Conservation (phyloP, 148 eudicot species). For the Rhododendron molle region DNA sequence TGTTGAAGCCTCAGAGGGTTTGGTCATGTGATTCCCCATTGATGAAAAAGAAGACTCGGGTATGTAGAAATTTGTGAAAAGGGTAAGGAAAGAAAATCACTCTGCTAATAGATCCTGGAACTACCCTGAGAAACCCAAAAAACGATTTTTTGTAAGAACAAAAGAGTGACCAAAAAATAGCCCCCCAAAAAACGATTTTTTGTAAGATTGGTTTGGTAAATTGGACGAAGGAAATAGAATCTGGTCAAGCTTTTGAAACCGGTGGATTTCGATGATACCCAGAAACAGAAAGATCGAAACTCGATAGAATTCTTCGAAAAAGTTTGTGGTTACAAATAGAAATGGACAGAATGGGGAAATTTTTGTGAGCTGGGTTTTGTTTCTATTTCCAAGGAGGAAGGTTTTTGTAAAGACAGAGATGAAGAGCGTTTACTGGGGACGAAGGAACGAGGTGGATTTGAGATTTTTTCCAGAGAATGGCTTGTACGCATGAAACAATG, state of each 20-base stretch:
- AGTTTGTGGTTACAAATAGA: not conserved
- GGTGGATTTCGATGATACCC: not conserved
- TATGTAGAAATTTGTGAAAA: slow-evolving; percentile 13
- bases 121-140: not conserved
- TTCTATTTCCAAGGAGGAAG: not conserved
- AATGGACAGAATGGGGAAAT: not conserved
- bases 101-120: not conserved
- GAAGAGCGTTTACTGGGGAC: not conserved
- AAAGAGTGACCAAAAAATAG: not conserved
- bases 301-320: not conserved
- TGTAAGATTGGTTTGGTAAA: not conserved
- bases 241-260: not conserved
- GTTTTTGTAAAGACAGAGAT: not conserved
- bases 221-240: not conserved
- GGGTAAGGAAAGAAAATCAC: not conserved
- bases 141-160: not conserved
- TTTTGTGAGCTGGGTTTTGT: not conserved
- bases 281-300: not conserved
- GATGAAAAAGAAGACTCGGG: slow-evolving; percentile 8
- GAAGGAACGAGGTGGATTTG: no score
- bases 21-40: slow-evolving; percentile 86
- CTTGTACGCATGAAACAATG: not conserved
- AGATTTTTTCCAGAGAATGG: not conserved
- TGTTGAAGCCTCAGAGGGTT: slow-evolving; percentile 35
- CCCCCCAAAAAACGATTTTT: not conserved